Evolutionary conservation across 176 grass and related monocot genomes (phyloP), one percentile per base, ranked within the genome.

Genomic region (Alloteropsis semialata): DNA sequence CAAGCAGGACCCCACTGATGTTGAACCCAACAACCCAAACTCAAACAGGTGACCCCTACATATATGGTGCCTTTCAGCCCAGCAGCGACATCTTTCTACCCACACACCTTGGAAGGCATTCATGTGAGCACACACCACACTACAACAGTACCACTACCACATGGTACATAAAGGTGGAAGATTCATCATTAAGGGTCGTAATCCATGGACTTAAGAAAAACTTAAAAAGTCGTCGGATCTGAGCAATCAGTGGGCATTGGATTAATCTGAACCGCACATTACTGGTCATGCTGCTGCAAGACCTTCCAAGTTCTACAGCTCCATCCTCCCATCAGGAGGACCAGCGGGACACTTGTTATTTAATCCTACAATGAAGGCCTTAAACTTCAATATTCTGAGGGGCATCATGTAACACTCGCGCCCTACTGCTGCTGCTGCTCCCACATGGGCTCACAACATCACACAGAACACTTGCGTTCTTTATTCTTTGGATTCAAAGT

Each of bases 21-120:
- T 39, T 82, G n/a, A 82, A 78, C 57, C n/a, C 38, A 86, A 74
- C 84, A 75, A 80, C 57, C 46, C 56, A 82, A 73, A 77, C 72
- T 78, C 83, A 82, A 79, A 86, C 56, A 56, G 12, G 28, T 28
- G 12, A 37, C 64, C 39, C 51, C 33, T 15, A 44, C 55, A 38
- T 22, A 74, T 66, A 39, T 74, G 56, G 56, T 48, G 19, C 18
- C 72, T 81, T 81, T 36, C 63, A 77, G 65, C 38, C 51, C 76
- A 76, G 70, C 71, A 54, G 62, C 43, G 33, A 41, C 49, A 13
- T 17, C n/a, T 75, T 70, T 69, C 63, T 76, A 16, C 67, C 66
- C 28, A 43, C 12, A 21, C 36, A 84, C 14, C 48, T 69, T 14
- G 21, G 28, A 62, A 56, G 61, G 61, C 62, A 69, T 34, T 58